phyloP scores from a whole-genome alignment of 2,329 filamentous ascomycete species.

The Fusarium globosum region DNA sequence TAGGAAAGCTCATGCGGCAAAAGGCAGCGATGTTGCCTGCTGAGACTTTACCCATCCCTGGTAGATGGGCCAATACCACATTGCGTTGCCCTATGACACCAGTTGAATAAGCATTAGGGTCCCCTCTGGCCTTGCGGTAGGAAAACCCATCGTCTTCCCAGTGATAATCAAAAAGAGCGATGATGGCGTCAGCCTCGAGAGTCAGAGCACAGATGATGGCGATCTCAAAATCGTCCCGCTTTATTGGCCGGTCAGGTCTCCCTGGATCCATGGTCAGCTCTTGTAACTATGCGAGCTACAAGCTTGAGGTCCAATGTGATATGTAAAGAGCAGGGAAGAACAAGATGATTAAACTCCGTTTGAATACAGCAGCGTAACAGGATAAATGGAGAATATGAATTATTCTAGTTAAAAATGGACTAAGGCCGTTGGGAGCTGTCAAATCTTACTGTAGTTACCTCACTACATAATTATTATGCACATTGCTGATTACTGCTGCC shows the following conservation, averaged over 20 bases:
- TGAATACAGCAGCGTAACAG: no score
- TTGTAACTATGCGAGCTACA: no score
- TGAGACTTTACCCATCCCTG: background rate
- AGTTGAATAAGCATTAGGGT: background rate
- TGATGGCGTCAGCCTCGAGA: background rate
- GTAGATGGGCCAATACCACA: background rate
- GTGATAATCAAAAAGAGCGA: background rate
- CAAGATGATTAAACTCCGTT: no score
- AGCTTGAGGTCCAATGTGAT: no score
- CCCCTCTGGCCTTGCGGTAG: background rate
- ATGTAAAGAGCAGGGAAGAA: no score
- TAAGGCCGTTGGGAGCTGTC: accelerated
- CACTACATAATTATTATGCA: no score
- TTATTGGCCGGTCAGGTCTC: background rate
- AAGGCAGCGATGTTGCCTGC: background rate
- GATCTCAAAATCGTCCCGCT: background rate
- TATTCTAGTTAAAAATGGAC: background rate
- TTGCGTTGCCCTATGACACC: background rate
- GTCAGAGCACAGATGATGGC: background rate
- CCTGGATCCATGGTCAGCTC: background rate
- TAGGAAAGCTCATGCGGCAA: background rate
- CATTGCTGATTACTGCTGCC: no score
- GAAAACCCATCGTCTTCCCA: background rate
- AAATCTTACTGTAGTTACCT: no score
- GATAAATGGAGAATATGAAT: no score